These are phyloP conservation scores for Pouteria campechiana DNA, from an alignment of 179 eudicot species.

Conservation along the genomic window DNA sequence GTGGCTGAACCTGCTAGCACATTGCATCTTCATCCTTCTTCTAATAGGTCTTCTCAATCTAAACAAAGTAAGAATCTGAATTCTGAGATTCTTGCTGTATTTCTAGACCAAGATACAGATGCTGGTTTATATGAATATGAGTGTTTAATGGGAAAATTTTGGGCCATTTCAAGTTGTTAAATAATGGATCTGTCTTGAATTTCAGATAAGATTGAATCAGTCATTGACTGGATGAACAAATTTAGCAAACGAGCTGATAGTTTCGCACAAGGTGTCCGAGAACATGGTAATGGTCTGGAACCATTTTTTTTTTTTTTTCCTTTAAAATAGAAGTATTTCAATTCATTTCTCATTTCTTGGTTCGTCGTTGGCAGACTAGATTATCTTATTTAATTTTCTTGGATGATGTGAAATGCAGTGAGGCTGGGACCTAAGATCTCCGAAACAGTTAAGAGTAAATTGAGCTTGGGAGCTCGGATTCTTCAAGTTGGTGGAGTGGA, in stretches of 20 bases:
- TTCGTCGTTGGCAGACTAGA: too few relatives aligned
- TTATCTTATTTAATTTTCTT: too few relatives aligned
- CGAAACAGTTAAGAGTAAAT: constrained; percentile 27
- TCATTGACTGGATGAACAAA: constrained; percentile 5
- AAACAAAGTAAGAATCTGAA: constrained; percentile 10
- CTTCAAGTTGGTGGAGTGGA: constrained; percentile 29
- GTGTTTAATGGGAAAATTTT: background rate
- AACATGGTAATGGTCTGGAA: constrained; percentile 11
- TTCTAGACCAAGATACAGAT: too few relatives aligned
- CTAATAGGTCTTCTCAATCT: constrained; percentile 3
- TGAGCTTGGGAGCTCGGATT: constrained; percentile 39
- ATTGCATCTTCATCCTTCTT: constrained; percentile 14
- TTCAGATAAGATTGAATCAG: constrained; percentile 13
- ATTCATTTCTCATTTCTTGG: background rate
- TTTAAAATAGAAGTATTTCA: background rate
- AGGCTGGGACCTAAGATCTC: constrained; percentile 33
- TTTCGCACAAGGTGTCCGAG: constrained; percentile 18
- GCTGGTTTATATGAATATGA: too few relatives aligned
- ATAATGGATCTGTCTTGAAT: background rate
- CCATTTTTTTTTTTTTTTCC: background rate
- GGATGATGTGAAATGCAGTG: constrained; percentile 24
- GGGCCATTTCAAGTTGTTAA: too few relatives aligned
- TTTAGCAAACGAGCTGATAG: constrained; percentile 16
- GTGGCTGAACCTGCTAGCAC: constrained; percentile 5
- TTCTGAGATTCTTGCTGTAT: background rate